Evolutionary conservation across 306 rosid genomes (phyloP), one percentile per base, ranked within the genome.

Genomic region (Sechiopsis laciniata): DNA sequence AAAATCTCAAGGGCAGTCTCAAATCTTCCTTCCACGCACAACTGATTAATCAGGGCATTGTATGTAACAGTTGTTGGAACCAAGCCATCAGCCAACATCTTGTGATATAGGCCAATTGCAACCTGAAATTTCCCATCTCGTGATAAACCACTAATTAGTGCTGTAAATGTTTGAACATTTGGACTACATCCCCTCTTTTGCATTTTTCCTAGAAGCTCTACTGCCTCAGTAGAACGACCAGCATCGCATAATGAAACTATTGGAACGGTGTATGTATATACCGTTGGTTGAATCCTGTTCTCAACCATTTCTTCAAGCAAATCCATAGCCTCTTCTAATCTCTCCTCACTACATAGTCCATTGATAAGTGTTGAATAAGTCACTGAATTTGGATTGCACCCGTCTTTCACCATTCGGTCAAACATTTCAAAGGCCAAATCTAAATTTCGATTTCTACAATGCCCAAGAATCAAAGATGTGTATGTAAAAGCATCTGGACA

Each of bases 61-160:
- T 71, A 80, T 22, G 86, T 66, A 46, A 80, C 76, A 20, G 75
- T 77, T 53, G 56, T 72, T 66, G 87, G 84, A 69, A 66, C 68
- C 77, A 83, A 73, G 73, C 82, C 79, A 68, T 75, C 73, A 60
- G 77, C 76, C 79, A 80, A 45, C 78, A 80, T 81, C 55, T 54
- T 83, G 76, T 83, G 84, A 63, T 80, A 83, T 59, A 83, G 57
- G 58, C 84, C 84, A 46, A 83, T 73, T 35, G 84, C 79, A 75
- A 80, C 74, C 56, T 75, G 56, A 40, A 75, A 54, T 69, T 83
- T 78, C 63, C 87, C 81, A 4, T 64, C 58, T 56, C 56, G 74
- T 60, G 68, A 72, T 72, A 83, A 73, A 62, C 87, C 84, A 17
- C 79, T 75, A 19, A 83, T 73, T 64, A 83, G 40, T 14, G 84